These are phyloP conservation scores for Beauveria caledonica DNA, from an alignment of 2,329 filamentous ascomycete genomes.

Conservation along the genomic window DNA sequence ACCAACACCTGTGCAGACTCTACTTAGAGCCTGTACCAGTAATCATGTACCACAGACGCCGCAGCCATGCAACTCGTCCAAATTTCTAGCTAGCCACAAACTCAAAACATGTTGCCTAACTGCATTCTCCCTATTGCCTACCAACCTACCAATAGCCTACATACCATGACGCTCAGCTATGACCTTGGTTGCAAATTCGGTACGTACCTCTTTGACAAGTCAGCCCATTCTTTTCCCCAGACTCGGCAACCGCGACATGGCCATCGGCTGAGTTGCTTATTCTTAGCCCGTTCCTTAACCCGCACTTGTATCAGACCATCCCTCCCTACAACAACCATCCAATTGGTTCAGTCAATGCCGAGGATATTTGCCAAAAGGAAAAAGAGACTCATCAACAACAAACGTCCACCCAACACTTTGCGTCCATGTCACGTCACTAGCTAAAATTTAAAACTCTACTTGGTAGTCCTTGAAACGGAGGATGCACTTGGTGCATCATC, in stretches of 20 bases:
- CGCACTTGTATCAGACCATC: background rate
- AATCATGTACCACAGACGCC: too few relatives aligned
- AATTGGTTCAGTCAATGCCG: conserved; percentile 2
- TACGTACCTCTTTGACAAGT: background rate
- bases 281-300: background rate
- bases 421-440: background rate
- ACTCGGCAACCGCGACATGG: background rate
- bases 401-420: background rate
- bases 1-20: too few relatives aligned
- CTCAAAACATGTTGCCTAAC: background rate
- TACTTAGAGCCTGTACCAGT: too few relatives aligned
- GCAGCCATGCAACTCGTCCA: too few relatives aligned
- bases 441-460: background rate
- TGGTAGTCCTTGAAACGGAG: background rate
- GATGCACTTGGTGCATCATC: background rate
- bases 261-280: background rate
- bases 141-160: too few relatives aligned
- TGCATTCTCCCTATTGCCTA: too few relatives aligned
- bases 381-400: background rate
- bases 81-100: background rate
- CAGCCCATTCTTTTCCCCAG: conserved; percentile 6
- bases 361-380: background rate
- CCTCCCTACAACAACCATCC: background rate
- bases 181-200: background rate
- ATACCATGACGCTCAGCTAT: too few relatives aligned